A percentile compares a stretch with the other conserved stretches of the same genome.
phyloP scores from a whole-genome alignment of 768 basidiomycete species.

The Hirschioporus abietinus region DNA sequence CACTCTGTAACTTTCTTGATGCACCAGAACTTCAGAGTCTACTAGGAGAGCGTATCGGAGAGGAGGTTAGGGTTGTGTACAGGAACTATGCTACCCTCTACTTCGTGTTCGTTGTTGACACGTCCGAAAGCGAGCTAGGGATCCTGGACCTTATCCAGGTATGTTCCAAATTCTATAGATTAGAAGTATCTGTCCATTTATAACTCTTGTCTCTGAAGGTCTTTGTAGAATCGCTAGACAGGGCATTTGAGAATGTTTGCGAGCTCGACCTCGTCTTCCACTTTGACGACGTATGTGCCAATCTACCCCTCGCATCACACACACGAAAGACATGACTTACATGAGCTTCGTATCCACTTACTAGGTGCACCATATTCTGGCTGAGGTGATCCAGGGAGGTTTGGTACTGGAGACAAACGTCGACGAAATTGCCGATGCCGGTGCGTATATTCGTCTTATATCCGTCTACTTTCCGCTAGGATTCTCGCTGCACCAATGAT shows the following conservation, averaged over 20 bases:
- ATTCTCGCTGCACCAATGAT: not conserved
- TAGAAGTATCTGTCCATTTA: no score
- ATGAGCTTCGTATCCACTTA: conserved; percentile 3
- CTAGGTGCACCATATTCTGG: conserved; percentile 89
- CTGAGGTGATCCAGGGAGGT: conserved; percentile 96
- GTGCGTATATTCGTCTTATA: conserved; percentile 34
- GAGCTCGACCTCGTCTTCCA: conserved; percentile 98
- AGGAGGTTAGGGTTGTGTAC: conserved; percentile 85
- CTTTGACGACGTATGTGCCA: conserved; percentile 79
- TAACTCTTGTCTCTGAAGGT: conserved; percentile 46
- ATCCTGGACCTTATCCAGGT: conserved; percentile 97
- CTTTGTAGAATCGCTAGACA: conserved; percentile 93
- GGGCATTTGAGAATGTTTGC: conserved; percentile 97
- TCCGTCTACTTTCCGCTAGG: not conserved
- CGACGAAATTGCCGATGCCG: conserved; percentile 70
- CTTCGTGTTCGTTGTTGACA: conserved; percentile 96
- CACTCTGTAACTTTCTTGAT: conserved; percentile 94
- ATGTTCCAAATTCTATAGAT: conserved; percentile 18
- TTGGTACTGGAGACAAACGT: conserved; percentile 94
- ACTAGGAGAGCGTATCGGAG: conserved; percentile 52
- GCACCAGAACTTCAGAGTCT: conserved; percentile 80
- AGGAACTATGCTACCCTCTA: conserved; percentile 93
- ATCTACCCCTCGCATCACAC: not conserved
- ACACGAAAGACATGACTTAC: not conserved
- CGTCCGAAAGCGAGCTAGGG: conserved; percentile 93